phyloP scores from a whole-genome alignment of 306 rosid species.

The Rosa lucieae region DNA sequence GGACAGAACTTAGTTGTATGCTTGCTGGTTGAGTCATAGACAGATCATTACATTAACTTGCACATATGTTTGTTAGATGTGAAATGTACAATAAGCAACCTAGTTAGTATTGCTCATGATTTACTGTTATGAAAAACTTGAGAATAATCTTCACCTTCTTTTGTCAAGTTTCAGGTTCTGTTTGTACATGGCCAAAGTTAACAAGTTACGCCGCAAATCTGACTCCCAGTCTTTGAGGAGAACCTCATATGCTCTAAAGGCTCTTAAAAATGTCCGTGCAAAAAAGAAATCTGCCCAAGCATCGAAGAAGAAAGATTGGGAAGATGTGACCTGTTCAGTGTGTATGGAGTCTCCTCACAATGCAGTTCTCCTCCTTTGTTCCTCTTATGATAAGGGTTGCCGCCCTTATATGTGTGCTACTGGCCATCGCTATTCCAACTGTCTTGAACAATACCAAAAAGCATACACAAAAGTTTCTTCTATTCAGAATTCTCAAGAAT shows the following conservation, averaged over 20 bases:
- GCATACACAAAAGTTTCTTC: slow-evolving; percentile 69
- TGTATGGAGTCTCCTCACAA: slow-evolving; percentile 99
- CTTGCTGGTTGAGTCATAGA: neutral
- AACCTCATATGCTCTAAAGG: slow-evolving; percentile 35
- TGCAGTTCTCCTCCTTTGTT: slow-evolving; percentile 94
- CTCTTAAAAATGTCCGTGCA: slow-evolving; percentile 38
- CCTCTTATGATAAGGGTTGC: slow-evolving; percentile 95
- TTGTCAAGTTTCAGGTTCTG: slow-evolving; percentile 27
- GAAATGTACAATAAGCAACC: neutral
- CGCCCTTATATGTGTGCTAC: slow-evolving; percentile 99
- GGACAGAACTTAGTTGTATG: neutral
- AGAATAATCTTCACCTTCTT: slow-evolving; percentile 12
- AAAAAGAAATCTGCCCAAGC: slow-evolving; percentile 52
- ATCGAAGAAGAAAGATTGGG: slow-evolving; percentile 77
- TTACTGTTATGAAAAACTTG: neutral
- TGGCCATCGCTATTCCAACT: slow-evolving; percentile 82
- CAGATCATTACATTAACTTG: neutral
- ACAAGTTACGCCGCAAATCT: slow-evolving; percentile 27
- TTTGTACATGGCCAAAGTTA: slow-evolving; percentile 49
- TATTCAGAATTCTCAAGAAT: slow-evolving; percentile 45
- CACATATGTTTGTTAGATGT: neutral
- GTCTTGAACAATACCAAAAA: slow-evolving; percentile 93
- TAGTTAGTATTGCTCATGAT: neutral
- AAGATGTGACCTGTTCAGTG: slow-evolving; percentile 80
- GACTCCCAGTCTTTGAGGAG: slow-evolving; percentile 21